These are phyloP conservation scores for Cronartium quercuum DNA, from an alignment of 1,284 basidiomycete genomes.

Conservation along the genomic window DNA sequence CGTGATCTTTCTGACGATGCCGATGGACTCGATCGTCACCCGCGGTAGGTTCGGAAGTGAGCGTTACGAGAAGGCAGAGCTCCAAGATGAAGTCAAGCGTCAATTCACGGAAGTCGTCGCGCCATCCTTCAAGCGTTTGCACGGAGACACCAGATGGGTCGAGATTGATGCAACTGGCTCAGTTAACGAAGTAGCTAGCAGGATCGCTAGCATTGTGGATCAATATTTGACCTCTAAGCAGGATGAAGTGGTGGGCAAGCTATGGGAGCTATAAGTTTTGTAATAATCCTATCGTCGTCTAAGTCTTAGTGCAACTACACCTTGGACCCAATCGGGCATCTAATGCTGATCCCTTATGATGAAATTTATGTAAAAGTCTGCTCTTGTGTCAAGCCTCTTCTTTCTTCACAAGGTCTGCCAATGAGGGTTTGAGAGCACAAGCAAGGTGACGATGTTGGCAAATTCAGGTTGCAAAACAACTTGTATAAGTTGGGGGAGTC, in stretches of 20 bases:
- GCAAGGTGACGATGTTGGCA: too few relatives aligned
- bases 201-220: slow-evolving; percentile 49
- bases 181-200: slow-evolving; percentile 58
- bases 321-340: too few relatives aligned
- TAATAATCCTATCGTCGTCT: too few relatives aligned
- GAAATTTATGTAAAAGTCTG: too few relatives aligned
- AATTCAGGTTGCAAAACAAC: too few relatives aligned
- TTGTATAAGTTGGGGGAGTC: too few relatives aligned
- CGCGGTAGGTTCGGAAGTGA: slow-evolving; percentile 87
- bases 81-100: slow-evolving; percentile 47
- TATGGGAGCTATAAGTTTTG: neutral
- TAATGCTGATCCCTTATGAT: too few relatives aligned
- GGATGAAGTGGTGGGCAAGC: neutral
- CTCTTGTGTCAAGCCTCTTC: too few relatives aligned
- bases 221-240: neutral
- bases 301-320: too few relatives aligned
- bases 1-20: slow-evolving; percentile 75
- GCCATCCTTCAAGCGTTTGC: slow-evolving; percentile 51
- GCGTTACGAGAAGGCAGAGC: slow-evolving; percentile 54
- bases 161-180: slow-evolving; percentile 61
- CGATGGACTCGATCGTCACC: slow-evolving; percentile 54
- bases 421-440: too few relatives aligned
- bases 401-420: too few relatives aligned
- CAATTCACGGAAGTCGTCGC: slow-evolving; percentile 9
- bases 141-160: slow-evolving; percentile 55